Evolutionary conservation across 2,329 filamentous ascomycete genomes (phyloP).

Genomic region (Aspergillus transmontanensis): DNA sequence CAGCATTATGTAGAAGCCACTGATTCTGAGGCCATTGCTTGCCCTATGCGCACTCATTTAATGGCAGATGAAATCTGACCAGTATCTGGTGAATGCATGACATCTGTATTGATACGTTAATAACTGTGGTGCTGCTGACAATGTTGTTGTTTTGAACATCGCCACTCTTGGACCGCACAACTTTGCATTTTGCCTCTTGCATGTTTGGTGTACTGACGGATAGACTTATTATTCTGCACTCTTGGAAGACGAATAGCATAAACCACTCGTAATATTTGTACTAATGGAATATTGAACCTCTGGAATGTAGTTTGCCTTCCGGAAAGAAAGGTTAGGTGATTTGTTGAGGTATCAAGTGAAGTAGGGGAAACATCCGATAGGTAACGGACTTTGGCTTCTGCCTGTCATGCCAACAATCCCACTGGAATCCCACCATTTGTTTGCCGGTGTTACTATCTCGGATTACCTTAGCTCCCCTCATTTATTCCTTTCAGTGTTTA

Average conservation of each 20-base stretch:
- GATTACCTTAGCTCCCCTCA: neutral
- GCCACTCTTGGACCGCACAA: neutral
- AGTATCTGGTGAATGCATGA: neutral
- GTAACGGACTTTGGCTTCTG: neutral
- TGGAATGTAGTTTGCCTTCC: neutral
- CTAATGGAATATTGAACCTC: neutral
- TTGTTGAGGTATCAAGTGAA: neutral
- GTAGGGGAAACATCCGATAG: neutral
- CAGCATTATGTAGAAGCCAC: slow-evolving; percentile 42
- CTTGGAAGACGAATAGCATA: neutral
- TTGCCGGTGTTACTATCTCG: neutral
- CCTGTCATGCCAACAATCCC: neutral
- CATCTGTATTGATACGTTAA: slow-evolving; percentile 3
- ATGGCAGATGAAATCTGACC: slow-evolving; percentile 6
- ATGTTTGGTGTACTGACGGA: neutral
- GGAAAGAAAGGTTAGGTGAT: neutral
- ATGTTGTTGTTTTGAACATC: slow-evolving; percentile 2
- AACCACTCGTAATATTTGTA: neutral
- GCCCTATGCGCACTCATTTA: slow-evolving; percentile 44
- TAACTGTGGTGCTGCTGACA: neutral
- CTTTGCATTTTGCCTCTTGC: neutral
- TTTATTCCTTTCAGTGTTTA: neutral
- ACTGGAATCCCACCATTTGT: neutral
- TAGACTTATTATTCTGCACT: neutral
- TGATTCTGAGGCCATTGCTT: slow-evolving; percentile 40